phyloP scores from a whole-genome alignment of 176 grass and related monocot species.

The Musa beccarii region DNA sequence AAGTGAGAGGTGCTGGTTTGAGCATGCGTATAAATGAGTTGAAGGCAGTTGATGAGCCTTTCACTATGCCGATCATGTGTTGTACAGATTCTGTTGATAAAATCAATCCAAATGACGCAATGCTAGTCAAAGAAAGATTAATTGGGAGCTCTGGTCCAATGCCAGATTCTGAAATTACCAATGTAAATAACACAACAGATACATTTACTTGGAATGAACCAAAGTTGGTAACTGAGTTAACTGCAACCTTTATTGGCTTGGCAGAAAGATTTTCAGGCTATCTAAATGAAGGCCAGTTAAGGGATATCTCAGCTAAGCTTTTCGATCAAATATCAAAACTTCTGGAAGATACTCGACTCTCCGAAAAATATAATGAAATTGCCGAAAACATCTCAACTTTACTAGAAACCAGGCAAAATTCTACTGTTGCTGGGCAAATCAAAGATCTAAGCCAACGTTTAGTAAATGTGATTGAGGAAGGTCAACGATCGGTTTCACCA shows the following conservation, averaged over 20 bases:
- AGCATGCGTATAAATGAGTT: slow-evolving; percentile 32
- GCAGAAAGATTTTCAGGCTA: slow-evolving; percentile 69
- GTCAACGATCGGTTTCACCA: slow-evolving; percentile 67
- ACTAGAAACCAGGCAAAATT: slow-evolving; percentile 63
- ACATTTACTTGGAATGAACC: slow-evolving; percentile 46
- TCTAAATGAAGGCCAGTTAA: slow-evolving; percentile 59
- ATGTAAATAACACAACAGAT: slow-evolving; percentile 26
- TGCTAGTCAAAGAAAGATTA: slow-evolving; percentile 21
- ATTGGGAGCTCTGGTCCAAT: slow-evolving; percentile 9
- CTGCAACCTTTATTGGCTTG: slow-evolving; percentile 50
- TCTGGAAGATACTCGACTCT: slow-evolving; percentile 56
- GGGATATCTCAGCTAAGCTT: slow-evolving; percentile 52
- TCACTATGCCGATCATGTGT: slow-evolving; percentile 10
- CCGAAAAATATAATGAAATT: slow-evolving; percentile 51
- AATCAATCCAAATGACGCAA: slow-evolving; percentile 25
- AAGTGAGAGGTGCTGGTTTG: slow-evolving; percentile 82
- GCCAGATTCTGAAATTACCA: slow-evolving; percentile 31
- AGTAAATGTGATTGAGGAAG: slow-evolving; percentile 73
- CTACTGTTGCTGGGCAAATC: slow-evolving; percentile 68
- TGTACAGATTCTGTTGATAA: slow-evolving; percentile 23
- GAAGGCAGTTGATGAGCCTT: neutral
- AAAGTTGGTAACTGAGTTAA: slow-evolving; percentile 63
- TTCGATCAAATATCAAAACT: slow-evolving; percentile 68
- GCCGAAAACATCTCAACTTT: slow-evolving; percentile 50
- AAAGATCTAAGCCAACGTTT: slow-evolving; percentile 67